Evolutionary conservation across 108 stramenopile genomes (phyloP), one percentile per base, ranked within the genome.

Genomic region (Cyclotella atomus): DNA sequence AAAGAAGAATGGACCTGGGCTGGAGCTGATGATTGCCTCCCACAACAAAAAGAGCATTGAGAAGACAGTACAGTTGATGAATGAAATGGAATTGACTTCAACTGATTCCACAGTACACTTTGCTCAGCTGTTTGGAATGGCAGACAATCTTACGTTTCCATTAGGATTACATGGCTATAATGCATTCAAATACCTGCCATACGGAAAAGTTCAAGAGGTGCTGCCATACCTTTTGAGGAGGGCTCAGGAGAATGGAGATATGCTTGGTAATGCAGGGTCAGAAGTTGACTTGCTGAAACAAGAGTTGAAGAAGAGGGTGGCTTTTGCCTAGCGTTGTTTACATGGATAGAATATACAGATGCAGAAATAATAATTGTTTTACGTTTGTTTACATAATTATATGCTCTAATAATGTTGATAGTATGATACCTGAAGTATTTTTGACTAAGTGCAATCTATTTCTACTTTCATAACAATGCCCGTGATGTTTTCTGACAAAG

Each of bases 121-220:
- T 80, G 99, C 94, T 0, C 99, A 99, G 81, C 90, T 99, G 0
- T 94, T 95, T 36, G 98, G 99, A 52, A 98, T 99, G 97, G 81
- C 88, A 14, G 99, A 99, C 68, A 87, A 96, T 68, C 70, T 99
- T 25, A 93, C 95, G n/a, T 94, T 92, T 77, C 84, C 89, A 33
- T 86, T 99, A n/a, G 99, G 96, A n/a, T 57, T 65, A 15, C 46
- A 75, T 49, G 94, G 93, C 16, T 98, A 88, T 75, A 84, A 85
- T 55, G 87, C 85, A 20, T 95, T 83, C 89, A 98, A 98, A 77
- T 98, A 98, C 69, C 71, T 98, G 2, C 99, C 98, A 0, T 99
- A 98, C 74, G 99, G 99, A 3, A 60, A 89, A 74, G 95, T 99
- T 0, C 56, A 92, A 4, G 91, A 97, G 75, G 96, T 96, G n/a